Evolutionary conservation across 1,139 yeast genomes (phyloP).

Genomic region (Zhuliangozyma parablackwelliae): DNA sequence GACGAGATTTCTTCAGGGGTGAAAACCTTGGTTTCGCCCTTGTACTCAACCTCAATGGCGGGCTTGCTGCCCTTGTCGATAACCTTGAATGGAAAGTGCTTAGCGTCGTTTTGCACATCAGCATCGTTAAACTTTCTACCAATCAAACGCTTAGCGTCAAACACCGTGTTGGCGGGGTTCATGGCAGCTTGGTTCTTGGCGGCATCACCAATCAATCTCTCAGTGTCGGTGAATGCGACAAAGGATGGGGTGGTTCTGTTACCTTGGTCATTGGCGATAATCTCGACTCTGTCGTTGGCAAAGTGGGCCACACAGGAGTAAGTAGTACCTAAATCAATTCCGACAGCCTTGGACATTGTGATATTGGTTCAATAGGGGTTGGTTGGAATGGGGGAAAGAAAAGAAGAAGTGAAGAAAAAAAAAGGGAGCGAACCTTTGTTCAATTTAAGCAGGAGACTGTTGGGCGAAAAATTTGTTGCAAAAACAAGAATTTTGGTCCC

Average conservation of each 20-base stretch:
- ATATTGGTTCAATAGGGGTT: conserved; percentile 1
- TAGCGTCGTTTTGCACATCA: conserved; percentile 40
- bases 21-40: conserved; percentile 90
- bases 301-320: conserved; percentile 85
- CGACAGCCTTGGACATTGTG: conserved; percentile 63
- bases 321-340: conserved; percentile 83
- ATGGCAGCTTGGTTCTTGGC: conserved; percentile 98
- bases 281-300: conserved; percentile 67
- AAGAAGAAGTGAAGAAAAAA: conserved; percentile 2
- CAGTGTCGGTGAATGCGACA: conserved; percentile 96
- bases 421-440: conserved; percentile 1
- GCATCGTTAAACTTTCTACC: conserved; percentile 44
- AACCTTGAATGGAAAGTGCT: conserved; percentile 43
- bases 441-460: conserved; percentile 2
- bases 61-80: conserved; percentile 79
- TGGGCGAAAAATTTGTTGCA: conserved; percentile 1
- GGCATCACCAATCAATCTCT: conserved; percentile 98
- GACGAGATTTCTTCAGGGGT: conserved; percentile 97
- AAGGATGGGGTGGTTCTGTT: conserved; percentile 89
- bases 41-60: conserved; percentile 86
- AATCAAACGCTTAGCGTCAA: conserved; percentile 92
- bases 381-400: not conserved
- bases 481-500: not conserved
- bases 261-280: conserved; percentile 53
- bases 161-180: conserved; percentile 94